A percentile compares a stretch with the other conserved stretches of the same genome.
Evolutionary conservation across 495 filamentous ascomycete species (phyloP).

Genomic region (Pseudoneurospora amorphoporcata): DNA sequence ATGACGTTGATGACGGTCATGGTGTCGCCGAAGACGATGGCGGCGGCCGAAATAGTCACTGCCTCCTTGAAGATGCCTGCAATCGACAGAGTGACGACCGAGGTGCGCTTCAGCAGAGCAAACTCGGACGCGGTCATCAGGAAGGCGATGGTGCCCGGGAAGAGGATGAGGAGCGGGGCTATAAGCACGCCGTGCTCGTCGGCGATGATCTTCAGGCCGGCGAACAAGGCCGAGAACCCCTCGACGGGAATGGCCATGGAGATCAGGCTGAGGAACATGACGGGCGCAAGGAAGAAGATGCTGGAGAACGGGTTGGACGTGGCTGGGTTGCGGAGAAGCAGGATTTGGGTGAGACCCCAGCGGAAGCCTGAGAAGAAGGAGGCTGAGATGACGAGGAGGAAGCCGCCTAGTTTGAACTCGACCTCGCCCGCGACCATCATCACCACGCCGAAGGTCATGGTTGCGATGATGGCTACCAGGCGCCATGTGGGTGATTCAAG

Average conservation of each 20-base stretch:
- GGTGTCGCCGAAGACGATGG: constrained; percentile 77
- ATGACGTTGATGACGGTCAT: constrained; percentile 83
- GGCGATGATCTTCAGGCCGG: constrained; percentile 51
- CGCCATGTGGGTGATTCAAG: constrained; percentile 81
- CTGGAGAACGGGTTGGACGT: constrained; percentile 95
- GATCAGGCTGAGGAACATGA: constrained; percentile 86
- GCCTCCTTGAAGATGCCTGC: constrained; percentile 99
- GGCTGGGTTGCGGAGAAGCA: constrained; percentile 86
- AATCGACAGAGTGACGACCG: constrained; percentile 90
- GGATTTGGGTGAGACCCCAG: constrained; percentile 94
- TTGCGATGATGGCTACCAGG: constrained; percentile 74
- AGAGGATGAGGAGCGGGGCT: constrained; percentile 60
- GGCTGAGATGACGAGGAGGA: constrained; percentile 82
- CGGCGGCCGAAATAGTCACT: constrained; percentile 85
- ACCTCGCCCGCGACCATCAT: constrained; percentile 99
- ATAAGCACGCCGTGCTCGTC: constrained; percentile 50
- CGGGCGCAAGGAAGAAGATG: constrained; percentile 90
- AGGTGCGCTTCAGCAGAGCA: constrained; percentile 86
- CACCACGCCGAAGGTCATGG: constrained; percentile 90
- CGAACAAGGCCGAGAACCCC: constrained; percentile 54
- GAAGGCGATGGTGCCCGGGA: constrained; percentile 87
- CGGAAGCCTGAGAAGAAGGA: constrained; percentile 95
- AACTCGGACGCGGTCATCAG: constrained; percentile 96
- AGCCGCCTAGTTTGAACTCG: constrained; percentile 81
- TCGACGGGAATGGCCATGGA: constrained; percentile 79